Conservation (phyloP, 495 filamentous ascomycete species). For the Viridothelium virens region DNA sequence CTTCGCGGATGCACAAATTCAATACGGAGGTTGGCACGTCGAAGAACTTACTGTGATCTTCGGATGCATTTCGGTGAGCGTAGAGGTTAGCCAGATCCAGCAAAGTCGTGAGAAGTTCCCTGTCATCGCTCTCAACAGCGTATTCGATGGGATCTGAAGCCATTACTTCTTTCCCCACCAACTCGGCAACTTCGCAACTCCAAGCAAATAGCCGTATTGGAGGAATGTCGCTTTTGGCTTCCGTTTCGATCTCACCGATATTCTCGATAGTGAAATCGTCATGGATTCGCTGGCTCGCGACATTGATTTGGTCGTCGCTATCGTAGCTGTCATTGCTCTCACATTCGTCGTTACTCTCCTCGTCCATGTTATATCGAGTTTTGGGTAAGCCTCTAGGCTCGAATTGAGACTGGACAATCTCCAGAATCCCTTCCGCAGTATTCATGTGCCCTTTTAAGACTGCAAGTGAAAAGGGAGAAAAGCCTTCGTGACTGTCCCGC, state of each 20-base stretch:
- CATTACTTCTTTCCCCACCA: slow-evolving; percentile 28
- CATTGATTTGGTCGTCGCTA: slow-evolving; percentile 42
- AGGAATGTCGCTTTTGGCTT: slow-evolving; percentile 52
- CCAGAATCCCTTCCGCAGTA: slow-evolving; percentile 54
- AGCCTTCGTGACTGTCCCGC: slow-evolving; percentile 36
- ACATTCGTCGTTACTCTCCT: slow-evolving; percentile 31
- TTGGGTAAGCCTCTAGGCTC: slow-evolving; percentile 37
- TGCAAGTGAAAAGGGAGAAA: slow-evolving; percentile 56
- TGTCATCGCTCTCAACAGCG: slow-evolving; percentile 37
- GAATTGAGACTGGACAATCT: slow-evolving; percentile 61
- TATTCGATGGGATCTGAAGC: slow-evolving; percentile 27
- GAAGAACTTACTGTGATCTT: not conserved
- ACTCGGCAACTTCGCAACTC: slow-evolving; percentile 28
- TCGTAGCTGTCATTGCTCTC: slow-evolving; percentile 26
- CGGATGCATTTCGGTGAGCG: not conserved
- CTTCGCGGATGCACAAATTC: not conserved
- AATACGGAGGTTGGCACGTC: not conserved
- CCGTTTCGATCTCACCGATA: slow-evolving; percentile 53
- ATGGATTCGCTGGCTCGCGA: slow-evolving; percentile 44
- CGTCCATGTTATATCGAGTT: slow-evolving; percentile 43
- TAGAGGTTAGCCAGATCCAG: slow-evolving; percentile 31
- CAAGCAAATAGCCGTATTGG: slow-evolving; percentile 43
- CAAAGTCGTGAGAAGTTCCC: slow-evolving; percentile 40
- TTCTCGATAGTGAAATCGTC: slow-evolving; percentile 63
- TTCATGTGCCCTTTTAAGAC: slow-evolving; percentile 53